Base-by-base conservation (phyloP, 306 rosid genomes). In the Vigna angularis region DNA sequence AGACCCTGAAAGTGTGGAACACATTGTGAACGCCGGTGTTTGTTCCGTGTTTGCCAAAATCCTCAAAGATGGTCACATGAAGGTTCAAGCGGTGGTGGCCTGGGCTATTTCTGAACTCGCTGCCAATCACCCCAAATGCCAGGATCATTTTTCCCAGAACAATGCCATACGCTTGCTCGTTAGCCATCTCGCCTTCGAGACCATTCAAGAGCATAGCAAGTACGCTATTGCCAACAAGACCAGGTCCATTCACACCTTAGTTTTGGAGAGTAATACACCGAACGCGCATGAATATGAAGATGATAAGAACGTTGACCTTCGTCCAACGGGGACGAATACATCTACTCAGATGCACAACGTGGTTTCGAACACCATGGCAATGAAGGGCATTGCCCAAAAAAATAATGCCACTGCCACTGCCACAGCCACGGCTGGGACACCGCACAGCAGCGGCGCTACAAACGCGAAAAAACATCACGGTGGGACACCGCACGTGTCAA, bases 1-100 rank as follows among this genome's bases (percentile, higher is more conserved):
- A 3, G 93, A 92, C 45, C 89, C 90, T 0, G 97, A 92, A 49
- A 81, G 88, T 68, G 97, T 92, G 14, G 93, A 92, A 49, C 89
- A 86, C 56, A 88, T 92, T 57, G 95, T 92, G 34, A 87, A 92
- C 30, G 83, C 85, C 0, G 95, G 95, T 0, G 93, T 92, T 2
- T 88, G 91, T 17, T 80, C 88, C 0, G 90, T 83, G 28, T 90
- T 92, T 18, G 86, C 90, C 1, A 92, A 92, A 32, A 64, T 90
- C 56, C 91, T 92, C 3, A 92, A 92, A 84, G 95, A 92, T 0
- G 97, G 97, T 9, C 89, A 86, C 73, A 90, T 92, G 97, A 83
- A 83, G 64, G 93, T 90, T 58, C 97, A 90, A 38, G 70, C 76
- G 0, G 85, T 85, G 10, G 95, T 92, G 20, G 95, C 95, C 0